These are phyloP conservation scores for Thozetella sp. DNA, from an alignment of 495 filamentous ascomycete genomes.

Conservation along the genomic window DNA sequence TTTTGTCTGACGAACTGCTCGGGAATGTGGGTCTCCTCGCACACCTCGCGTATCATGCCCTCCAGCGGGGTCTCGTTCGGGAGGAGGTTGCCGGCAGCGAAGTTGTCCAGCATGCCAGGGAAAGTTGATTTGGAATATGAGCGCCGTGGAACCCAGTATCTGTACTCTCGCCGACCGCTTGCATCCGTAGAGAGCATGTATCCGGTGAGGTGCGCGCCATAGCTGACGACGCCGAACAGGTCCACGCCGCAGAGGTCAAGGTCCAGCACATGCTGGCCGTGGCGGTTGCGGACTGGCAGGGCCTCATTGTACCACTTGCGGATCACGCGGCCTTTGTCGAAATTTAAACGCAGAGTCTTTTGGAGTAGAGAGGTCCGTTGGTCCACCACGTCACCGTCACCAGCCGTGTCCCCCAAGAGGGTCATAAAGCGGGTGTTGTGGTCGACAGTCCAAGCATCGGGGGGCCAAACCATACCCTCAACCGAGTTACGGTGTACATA, in stretches of 20 bases:
- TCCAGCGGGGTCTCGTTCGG: not conserved
- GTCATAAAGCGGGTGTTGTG: not conserved
- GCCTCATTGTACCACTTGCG: slow-evolving; percentile 4
- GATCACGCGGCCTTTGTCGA: no score
- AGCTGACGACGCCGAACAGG: slow-evolving; percentile 5
- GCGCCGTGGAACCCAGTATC: not conserved
- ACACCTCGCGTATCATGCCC: not conserved
- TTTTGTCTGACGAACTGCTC: not conserved
- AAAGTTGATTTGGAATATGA: not conserved
- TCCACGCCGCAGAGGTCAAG: slow-evolving; percentile 1
- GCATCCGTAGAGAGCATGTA: not conserved
- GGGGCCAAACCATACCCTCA: no score
- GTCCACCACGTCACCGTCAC: no score
- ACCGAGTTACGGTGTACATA: no score
- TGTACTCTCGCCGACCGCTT: no score
- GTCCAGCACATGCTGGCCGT: slow-evolving; percentile 5
- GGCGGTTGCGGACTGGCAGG: not conserved
- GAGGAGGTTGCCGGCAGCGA: not conserved
- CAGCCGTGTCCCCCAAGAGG: no score
- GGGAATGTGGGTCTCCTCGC: not conserved
- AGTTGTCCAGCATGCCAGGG: not conserved
- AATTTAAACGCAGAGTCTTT: no score
- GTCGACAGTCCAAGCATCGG: not conserved
- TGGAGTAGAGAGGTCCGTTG: no score
- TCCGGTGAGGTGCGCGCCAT: not conserved